Evolutionary conservation across 2,329 filamentous ascomycete species (phyloP).

Genomic region (Cercospora sp.): DNA sequence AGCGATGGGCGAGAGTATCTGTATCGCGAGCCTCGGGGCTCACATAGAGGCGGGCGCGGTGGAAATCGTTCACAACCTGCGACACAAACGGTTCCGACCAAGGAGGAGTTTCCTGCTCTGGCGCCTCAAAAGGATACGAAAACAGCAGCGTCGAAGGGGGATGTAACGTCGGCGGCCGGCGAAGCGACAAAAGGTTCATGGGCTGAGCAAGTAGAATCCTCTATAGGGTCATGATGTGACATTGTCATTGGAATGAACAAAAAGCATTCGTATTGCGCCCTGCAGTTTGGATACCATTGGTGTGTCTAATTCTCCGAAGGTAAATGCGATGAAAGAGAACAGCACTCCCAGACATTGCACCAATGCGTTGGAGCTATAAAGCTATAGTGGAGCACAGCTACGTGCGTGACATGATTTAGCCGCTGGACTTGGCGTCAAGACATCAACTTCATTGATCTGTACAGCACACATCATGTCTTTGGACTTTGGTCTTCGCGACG

Average conservation of each 20-base stretch:
- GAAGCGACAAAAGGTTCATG: constrained; percentile 38
- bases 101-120: constrained; percentile 50
- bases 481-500: constrained; percentile 34
- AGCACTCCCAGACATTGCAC: neutral
- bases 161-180: neutral
- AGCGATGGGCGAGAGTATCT: constrained; percentile 40
- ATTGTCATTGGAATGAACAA: neutral
- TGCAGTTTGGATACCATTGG: neutral
- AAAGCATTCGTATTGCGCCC: neutral
- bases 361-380: neutral
- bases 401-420: neutral
- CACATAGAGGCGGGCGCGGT: constrained; percentile 17
- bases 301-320: neutral
- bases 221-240: neutral
- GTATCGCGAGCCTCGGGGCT: constrained; percentile 33
- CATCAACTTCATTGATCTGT: neutral
- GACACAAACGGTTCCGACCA: constrained; percentile 37
- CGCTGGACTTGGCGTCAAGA: neutral
- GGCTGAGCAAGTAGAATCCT: constrained; percentile 49
- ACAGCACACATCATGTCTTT: constrained; percentile 30
- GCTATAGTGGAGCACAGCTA: neutral
- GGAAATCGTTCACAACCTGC: constrained; percentile 27
- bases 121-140: constrained; percentile 21
- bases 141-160: constrained; percentile 9
- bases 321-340: neutral